Percentiles rank a stretch among this genome's conserved stretches.
These are phyloP conservation scores for Elaeis oleifera DNA, from an alignment of 202 grass and related monocot species.

Conservation along the genomic window DNA sequence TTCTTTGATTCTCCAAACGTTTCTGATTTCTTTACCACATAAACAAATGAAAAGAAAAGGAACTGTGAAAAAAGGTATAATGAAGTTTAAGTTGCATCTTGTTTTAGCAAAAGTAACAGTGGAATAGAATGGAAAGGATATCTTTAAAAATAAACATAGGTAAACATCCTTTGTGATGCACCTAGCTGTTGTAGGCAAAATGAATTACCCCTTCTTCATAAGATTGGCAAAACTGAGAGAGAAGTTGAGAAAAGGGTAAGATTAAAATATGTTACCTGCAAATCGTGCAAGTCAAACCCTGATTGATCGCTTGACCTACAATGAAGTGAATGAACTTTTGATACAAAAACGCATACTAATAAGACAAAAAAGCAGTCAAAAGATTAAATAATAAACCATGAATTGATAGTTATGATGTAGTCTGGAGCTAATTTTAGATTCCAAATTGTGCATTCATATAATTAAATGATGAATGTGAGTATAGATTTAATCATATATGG, in stretches of 20 bases:
- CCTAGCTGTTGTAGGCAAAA: no score
- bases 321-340: constrained; percentile 26
- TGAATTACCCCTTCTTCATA: no score
- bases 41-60: constrained; percentile 29
- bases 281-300: constrained; percentile 29
- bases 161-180: no score
- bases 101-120: constrained; percentile 1
- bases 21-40: constrained; percentile 40
- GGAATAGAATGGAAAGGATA: no score
- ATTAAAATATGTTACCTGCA: constrained; percentile 42
- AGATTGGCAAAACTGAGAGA: not conserved
- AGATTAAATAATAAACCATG: no score
- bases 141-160: no score
- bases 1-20: constrained; percentile 39
- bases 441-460: no score
- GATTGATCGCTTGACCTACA: constrained; percentile 40
- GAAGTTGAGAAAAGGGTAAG: not conserved
- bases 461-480: no score
- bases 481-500: no score
- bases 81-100: not conserved
- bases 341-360: not conserved
- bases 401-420: no score
- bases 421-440: no score
- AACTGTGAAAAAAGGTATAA: constrained; percentile 20
- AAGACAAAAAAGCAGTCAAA: no score